Evolutionary conservation across 805 yeast genomes (phyloP).

Genomic region (Ogataea dorogensis): DNA sequence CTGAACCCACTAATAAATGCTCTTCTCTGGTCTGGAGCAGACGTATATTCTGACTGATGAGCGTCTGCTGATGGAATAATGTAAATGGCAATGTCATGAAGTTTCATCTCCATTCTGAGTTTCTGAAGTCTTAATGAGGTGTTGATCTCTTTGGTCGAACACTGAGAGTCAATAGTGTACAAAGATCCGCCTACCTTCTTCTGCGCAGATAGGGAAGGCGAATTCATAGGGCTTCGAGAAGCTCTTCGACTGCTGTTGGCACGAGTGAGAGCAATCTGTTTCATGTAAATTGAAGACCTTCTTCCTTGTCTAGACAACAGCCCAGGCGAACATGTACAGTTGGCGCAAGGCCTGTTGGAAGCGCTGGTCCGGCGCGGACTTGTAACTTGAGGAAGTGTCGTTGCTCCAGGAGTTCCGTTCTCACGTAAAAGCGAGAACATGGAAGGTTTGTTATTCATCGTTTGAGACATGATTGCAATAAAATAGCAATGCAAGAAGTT

Average conservation of each 20-base stretch:
- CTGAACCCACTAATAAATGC: conserved; percentile 57
- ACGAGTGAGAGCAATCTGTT: conserved; percentile 30
- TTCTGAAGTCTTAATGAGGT: conserved; percentile 58
- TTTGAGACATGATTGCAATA: conserved; percentile 26
- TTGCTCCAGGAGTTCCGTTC: conserved; percentile 32
- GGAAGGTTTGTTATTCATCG: conserved; percentile 39
- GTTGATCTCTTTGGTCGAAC: conserved; percentile 44
- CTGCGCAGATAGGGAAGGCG: conserved; percentile 39
- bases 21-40: conserved; percentile 52
- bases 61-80: conserved; percentile 59
- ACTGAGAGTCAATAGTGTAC: conserved; percentile 28
- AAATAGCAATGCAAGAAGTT: background rate
- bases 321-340: conserved; percentile 87
- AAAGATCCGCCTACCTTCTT: conserved; percentile 25
- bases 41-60: conserved; percentile 62
- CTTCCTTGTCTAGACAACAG: conserved; percentile 64
- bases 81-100: conserved; percentile 63
- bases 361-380: conserved; percentile 20
- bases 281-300: conserved; percentile 48
- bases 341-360: conserved; percentile 53
- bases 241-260: conserved; percentile 18
- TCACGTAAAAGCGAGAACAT: conserved; percentile 40
- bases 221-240: conserved; percentile 20
- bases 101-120: conserved; percentile 64
- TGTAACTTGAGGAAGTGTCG: conserved; percentile 29